phyloP scores from a whole-genome alignment of 495 filamentous ascomycete genomes.

The Aspergillus nanangensis region DNA sequence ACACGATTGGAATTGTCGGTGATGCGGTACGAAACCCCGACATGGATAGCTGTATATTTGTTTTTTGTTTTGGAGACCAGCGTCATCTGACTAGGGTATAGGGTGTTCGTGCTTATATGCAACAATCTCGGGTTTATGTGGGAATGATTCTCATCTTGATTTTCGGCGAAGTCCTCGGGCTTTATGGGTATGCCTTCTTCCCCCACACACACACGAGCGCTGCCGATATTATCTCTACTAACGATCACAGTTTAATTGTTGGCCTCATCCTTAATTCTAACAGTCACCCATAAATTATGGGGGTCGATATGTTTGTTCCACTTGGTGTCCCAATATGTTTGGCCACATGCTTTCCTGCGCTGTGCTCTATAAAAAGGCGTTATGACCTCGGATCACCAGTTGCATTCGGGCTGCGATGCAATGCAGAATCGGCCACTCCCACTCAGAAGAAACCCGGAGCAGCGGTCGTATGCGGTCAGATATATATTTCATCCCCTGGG shows the following conservation, averaged over 20 bases:
- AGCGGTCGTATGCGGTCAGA: too few species aligned
- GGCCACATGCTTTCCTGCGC: not conserved
- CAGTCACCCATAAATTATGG: not conserved
- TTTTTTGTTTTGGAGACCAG: too few species aligned
- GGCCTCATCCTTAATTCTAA: conserved; percentile 54
- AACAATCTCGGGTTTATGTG: conserved; percentile 90
- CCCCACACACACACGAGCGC: not conserved
- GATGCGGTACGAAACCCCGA: conserved; percentile 58
- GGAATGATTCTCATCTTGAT: conserved; percentile 98
- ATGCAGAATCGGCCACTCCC: too few species aligned
- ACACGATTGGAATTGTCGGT: conserved; percentile 92
- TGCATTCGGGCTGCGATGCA: too few species aligned
- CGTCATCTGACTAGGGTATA: too few species aligned
- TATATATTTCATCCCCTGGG: too few species aligned
- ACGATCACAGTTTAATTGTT: conserved; percentile 49
- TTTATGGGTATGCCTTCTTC: conserved; percentile 74
- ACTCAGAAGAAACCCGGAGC: too few species aligned
- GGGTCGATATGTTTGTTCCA: not conserved
- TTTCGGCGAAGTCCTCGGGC: conserved; percentile 94
- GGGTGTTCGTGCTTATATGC: conserved; percentile 93
- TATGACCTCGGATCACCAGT: too few species aligned
- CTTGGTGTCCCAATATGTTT: not conserved
- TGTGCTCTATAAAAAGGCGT: too few species aligned
- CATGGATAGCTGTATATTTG: conserved; percentile 4
- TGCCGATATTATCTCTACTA: not conserved